phyloP scores from a whole-genome alignment of 768 basidiomycete genomes.

The Suillus clintonianus region DNA sequence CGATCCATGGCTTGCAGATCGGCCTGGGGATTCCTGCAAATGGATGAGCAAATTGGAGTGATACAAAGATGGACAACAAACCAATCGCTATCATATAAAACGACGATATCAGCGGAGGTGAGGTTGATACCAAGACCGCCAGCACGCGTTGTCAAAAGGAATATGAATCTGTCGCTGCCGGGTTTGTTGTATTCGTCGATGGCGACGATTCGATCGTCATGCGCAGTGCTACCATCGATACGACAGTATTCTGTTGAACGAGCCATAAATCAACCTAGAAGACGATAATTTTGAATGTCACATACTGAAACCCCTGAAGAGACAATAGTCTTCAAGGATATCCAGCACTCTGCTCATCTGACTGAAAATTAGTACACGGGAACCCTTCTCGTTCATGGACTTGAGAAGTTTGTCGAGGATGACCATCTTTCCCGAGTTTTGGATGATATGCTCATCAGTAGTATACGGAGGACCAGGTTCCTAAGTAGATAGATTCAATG shows the following conservation, averaged over 20 bases:
- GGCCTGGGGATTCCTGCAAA: slow-evolving; percentile 90
- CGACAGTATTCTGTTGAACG: slow-evolving; percentile 80
- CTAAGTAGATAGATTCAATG: slow-evolving; percentile 32
- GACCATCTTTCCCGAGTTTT: slow-evolving; percentile 96
- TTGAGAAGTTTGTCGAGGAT: slow-evolving; percentile 92
- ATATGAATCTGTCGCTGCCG: slow-evolving; percentile 93
- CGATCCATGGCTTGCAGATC: slow-evolving; percentile 99
- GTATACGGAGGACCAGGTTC: slow-evolving; percentile 99
- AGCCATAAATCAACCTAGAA: slow-evolving; percentile 7
- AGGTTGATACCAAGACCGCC: slow-evolving; percentile 97
- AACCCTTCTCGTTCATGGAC: slow-evolving; percentile 90
- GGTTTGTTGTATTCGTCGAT: slow-evolving; percentile 99
- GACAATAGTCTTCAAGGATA: slow-evolving; percentile 95
- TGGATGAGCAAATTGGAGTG: slow-evolving; percentile 4
- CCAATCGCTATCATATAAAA: slow-evolving; percentile 98
- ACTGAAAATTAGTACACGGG: slow-evolving; percentile 94
- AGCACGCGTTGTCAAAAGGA: slow-evolving; percentile 93
- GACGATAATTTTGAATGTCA: slow-evolving; percentile 6
- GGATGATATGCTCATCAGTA: slow-evolving; percentile 93
- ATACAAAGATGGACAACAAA: slow-evolving; percentile 29
- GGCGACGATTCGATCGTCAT: slow-evolving; percentile 92
- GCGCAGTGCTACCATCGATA: slow-evolving; percentile 93
- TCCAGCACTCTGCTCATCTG: slow-evolving; percentile 99
- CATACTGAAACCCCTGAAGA: slow-evolving; percentile 88
- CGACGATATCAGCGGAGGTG: slow-evolving; percentile 92